phyloP scores from a whole-genome alignment of 2,329 filamentous ascomycete species.

The Colletotrichum sojae region DNA sequence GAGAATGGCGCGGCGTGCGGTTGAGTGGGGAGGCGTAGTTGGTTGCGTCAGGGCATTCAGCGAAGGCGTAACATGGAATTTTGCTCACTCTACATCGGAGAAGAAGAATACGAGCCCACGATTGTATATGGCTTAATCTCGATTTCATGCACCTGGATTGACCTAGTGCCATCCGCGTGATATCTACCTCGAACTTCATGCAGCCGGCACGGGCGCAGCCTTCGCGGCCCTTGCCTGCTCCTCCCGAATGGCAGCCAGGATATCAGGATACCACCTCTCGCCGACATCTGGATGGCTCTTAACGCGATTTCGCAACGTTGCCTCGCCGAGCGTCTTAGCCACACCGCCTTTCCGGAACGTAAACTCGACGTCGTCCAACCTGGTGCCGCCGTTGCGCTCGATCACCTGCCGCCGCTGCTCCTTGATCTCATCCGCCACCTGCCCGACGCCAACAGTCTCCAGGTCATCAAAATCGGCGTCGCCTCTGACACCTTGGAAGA shows the following conservation, averaged over 20 bases:
- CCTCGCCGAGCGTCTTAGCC: slow-evolving; percentile 81
- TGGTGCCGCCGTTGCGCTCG: slow-evolving; percentile 66
- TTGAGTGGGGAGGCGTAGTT: slow-evolving; percentile 11
- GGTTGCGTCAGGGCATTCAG: slow-evolving; percentile 31
- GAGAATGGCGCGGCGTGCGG: background rate
- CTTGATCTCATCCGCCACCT: slow-evolving; percentile 73
- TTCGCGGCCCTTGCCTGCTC: slow-evolving; percentile 63
- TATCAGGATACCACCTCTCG: slow-evolving; percentile 82
- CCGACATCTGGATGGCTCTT: slow-evolving; percentile 92
- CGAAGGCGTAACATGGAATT: slow-evolving; percentile 40
- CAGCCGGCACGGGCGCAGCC: slow-evolving; percentile 49
- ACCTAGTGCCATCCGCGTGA: background rate
- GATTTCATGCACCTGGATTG: background rate
- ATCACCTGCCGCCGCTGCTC: slow-evolving; percentile 73
- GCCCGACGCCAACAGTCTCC: slow-evolving; percentile 70
- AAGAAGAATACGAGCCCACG: slow-evolving; percentile 28
- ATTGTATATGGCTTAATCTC: slow-evolving; percentile 9
- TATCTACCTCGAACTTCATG: slow-evolving; percentile 43
- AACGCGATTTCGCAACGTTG: slow-evolving; percentile 85
- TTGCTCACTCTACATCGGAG: slow-evolving; percentile 32
- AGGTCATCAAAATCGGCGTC: slow-evolving; percentile 86
- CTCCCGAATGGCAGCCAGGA: slow-evolving; percentile 69
- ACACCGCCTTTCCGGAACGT: slow-evolving; percentile 81
- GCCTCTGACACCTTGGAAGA: slow-evolving; percentile 89
- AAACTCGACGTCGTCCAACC: slow-evolving; percentile 85